Evolutionary conservation across 2,329 filamentous ascomycete species (phyloP).

Genomic region (Pseudogymnoascus sp.): DNA sequence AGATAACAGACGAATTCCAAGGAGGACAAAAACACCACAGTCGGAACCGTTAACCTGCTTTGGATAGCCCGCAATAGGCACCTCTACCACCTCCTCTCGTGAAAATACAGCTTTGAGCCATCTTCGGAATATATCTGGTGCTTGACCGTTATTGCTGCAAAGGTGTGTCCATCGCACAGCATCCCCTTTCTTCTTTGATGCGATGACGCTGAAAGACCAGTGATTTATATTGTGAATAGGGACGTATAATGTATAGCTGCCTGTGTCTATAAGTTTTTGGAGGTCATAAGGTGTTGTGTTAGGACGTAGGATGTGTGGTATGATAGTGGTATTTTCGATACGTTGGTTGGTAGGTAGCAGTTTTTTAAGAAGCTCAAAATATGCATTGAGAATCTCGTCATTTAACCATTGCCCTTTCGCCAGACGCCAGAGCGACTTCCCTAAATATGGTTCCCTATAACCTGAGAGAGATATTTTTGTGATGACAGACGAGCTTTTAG

Average conservation of each 20-base stretch:
- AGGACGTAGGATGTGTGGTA: background rate
- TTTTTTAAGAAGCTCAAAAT: constrained; percentile 14
- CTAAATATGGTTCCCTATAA: constrained; percentile 10
- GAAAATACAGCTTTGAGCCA: constrained; percentile 8
- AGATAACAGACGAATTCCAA: constrained; percentile 13
- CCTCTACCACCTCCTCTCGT: background rate
- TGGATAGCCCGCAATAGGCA: background rate
- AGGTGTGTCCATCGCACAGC: constrained; percentile 12
- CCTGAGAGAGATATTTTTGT: constrained; percentile 13
- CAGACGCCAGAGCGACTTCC: constrained; percentile 15
- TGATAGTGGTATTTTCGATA: constrained; percentile 11
- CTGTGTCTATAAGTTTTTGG: constrained; percentile 11
- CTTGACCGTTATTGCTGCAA: constrained; percentile 11
- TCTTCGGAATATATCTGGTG: constrained; percentile 3
- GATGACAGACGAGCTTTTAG: constrained; percentile 11
- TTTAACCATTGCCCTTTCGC: constrained; percentile 14
- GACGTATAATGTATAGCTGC: constrained; percentile 16
- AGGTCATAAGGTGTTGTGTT: constrained; percentile 4
- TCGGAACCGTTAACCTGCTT: constrained; percentile 11
- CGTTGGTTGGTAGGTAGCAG: background rate
- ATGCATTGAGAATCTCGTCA: constrained; percentile 16
- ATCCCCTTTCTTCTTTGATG: constrained; percentile 10
- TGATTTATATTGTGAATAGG: constrained; percentile 4
- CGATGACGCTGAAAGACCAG: constrained; percentile 14
- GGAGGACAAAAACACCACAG: constrained; percentile 16